A percentile compares a stretch with the other conserved stretches of the same genome.
phyloP scores from a whole-genome alignment of 2,329 filamentous ascomycete genomes.

The Talaromyces sp. region DNA sequence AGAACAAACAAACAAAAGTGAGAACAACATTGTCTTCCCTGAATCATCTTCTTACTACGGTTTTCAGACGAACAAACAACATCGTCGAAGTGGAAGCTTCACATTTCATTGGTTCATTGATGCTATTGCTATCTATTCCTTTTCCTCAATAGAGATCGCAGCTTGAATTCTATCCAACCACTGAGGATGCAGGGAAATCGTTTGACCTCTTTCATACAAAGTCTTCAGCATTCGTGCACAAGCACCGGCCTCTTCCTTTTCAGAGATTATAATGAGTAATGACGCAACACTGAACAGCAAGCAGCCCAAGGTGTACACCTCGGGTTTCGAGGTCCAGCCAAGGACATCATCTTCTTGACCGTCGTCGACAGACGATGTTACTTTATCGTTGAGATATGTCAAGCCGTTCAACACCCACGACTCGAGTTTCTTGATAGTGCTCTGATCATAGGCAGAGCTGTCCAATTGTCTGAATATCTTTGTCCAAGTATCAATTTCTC shows the following conservation, averaged over 20 bases:
- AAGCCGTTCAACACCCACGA: constrained; percentile 36
- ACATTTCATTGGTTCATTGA: background rate
- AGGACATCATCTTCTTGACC: constrained; percentile 59
- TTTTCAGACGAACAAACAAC: background rate
- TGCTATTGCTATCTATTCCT: background rate
- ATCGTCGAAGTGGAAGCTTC: background rate
- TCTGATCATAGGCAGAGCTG: constrained; percentile 23
- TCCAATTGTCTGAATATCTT: constrained; percentile 43
- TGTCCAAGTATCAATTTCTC: constrained; percentile 69
- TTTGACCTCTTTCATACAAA: constrained; percentile 26
- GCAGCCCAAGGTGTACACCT: constrained; percentile 55
- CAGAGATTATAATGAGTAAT: constrained; percentile 28
- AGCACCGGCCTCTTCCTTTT: constrained; percentile 19
- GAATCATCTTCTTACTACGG: background rate
- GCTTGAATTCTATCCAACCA: constrained; percentile 31
- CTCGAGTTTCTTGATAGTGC: constrained; percentile 23
- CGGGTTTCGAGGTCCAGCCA: constrained; percentile 67
- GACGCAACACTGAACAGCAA: constrained; percentile 39
- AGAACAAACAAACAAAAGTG: background rate
- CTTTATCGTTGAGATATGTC: constrained; percentile 21
- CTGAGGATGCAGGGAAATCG: constrained; percentile 29
- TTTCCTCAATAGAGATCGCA: constrained; percentile 2
- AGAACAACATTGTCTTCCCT: background rate
- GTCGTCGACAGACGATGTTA: constrained; percentile 19
- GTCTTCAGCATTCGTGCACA: constrained; percentile 23